Conservation (phyloP, 257 asterid genomes). For the Forsythia suspensa region DNA sequence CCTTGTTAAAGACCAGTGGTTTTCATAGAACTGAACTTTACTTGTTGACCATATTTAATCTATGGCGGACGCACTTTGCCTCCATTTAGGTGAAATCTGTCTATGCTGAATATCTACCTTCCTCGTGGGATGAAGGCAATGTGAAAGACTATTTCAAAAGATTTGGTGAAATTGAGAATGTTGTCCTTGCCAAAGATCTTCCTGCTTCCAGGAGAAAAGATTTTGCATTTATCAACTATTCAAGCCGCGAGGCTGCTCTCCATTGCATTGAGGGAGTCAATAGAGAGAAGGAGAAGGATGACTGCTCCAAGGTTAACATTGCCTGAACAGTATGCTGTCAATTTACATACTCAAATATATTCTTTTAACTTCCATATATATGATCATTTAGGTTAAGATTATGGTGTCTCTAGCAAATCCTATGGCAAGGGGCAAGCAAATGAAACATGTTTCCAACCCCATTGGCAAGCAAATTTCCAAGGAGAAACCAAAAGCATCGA, state of each 20-base stretch:
- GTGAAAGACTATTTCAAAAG: conserved; percentile 55
- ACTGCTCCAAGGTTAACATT: conserved; percentile 42
- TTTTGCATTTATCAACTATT: conserved; percentile 62
- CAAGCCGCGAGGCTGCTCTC: conserved; percentile 65
- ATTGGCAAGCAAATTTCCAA: conserved; percentile 31
- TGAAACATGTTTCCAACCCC: conserved; percentile 28
- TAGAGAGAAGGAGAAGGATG: conserved; percentile 40
- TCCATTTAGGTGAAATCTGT: conserved; percentile 56
- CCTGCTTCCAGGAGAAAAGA: conserved; percentile 62
- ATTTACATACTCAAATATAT: neutral
- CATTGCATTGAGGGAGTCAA: conserved; percentile 56
- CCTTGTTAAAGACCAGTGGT: neutral
- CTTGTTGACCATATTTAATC: conserved; percentile 18
- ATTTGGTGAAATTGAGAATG: conserved; percentile 71
- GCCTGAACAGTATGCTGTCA: neutral
- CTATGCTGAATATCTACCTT: conserved; percentile 66
- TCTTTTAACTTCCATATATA: conserved; percentile 17
- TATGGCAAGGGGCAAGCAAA: conserved; percentile 37
- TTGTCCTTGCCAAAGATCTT: conserved; percentile 59
- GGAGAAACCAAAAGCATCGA: conserved; percentile 31
- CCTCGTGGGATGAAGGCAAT: conserved; percentile 58
- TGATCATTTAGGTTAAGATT: conserved; percentile 46
- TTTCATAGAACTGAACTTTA: conserved; percentile 11
- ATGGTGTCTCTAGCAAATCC: conserved; percentile 66
- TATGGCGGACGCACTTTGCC: conserved; percentile 22